Conservation (phyloP, 306 rosid genomes). For the Acmispon strigosus region DNA sequence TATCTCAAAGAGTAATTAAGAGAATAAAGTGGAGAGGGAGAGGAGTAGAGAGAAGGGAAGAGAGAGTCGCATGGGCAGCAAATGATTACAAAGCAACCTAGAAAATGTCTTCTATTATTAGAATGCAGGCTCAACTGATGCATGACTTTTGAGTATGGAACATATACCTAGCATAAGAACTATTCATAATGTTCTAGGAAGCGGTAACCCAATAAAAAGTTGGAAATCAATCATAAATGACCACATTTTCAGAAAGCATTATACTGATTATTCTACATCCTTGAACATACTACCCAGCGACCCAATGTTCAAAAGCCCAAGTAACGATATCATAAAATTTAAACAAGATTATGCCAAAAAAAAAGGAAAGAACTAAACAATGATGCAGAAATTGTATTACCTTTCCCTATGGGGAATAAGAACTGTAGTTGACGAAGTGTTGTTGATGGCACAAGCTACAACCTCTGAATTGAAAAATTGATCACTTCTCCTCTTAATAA, state of each 20-base stretch:
- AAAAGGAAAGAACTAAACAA: conserved; percentile 1
- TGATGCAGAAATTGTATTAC: conserved; percentile 25
- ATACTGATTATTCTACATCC: background rate
- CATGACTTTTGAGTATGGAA: background rate
- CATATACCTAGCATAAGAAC: background rate
- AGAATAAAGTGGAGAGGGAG: no score
- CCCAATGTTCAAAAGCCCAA: conserved; percentile 3
- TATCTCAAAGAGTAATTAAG: no score
- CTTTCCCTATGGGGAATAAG: conserved; percentile 92
- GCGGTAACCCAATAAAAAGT: background rate
- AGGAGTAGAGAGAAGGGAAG: no score
- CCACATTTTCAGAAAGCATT: background rate
- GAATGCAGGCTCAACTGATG: background rate
- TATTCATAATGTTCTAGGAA: background rate
- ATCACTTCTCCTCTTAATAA: conserved; percentile 61
- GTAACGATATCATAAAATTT: background rate
- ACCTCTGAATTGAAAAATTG: conserved; percentile 80
- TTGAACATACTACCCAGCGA: background rate
- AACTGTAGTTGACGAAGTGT: conserved; percentile 53
- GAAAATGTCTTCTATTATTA: background rate
- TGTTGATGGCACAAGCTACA: conserved; percentile 63
- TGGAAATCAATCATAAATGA: background rate
- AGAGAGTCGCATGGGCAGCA: background rate
- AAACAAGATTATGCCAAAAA: conserved; percentile 1
- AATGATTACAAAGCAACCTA: background rate